These are phyloP conservation scores for Candida sphagnicola DNA, from an alignment of 805 yeast genomes.

Conservation along the genomic window DNA sequence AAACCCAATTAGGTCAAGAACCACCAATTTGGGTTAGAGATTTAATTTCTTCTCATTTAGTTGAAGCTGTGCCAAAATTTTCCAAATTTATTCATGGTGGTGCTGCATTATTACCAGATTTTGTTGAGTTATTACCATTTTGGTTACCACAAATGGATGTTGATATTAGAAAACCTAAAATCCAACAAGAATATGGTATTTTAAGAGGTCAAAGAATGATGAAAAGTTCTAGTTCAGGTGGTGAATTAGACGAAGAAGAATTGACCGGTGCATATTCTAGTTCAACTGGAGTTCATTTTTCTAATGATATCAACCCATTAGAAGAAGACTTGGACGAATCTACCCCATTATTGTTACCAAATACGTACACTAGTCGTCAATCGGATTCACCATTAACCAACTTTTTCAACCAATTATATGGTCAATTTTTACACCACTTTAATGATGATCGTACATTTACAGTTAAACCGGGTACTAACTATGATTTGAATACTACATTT, in stretches of 20 bases:
- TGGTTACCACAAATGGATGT: constrained; percentile 98
- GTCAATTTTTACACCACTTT: constrained; percentile 35
- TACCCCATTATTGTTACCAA: constrained; percentile 40
- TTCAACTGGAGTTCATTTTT: constrained; percentile 37
- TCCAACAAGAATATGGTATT: constrained; percentile 58
- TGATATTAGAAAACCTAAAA: constrained; percentile 87
- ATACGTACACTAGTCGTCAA: constrained; percentile 23
- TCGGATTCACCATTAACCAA: constrained; percentile 29
- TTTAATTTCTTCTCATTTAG: constrained; percentile 84
- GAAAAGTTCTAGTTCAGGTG: constrained; percentile 45
- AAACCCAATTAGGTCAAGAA: constrained; percentile 97
- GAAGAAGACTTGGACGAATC: constrained; percentile 49
- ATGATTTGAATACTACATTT: constrained; percentile 40
- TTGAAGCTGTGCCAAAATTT: constrained; percentile 97
- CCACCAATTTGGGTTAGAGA: constrained; percentile 98
- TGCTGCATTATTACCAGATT: constrained; percentile 84
- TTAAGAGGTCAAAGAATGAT: constrained; percentile 33
- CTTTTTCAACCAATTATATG: constrained; percentile 29
- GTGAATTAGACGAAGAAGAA: constrained; percentile 69
- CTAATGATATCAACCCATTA: constrained; percentile 42
- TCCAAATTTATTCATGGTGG: constrained; percentile 97
- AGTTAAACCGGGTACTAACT: constrained; percentile 42
- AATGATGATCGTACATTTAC: constrained; percentile 44
- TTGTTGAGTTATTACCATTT: constrained; percentile 82
- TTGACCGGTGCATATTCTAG: constrained; percentile 26